Base-by-base conservation (phyloP, 805 yeast species). In the Tetrapisispora namnaoensis region DNA sequence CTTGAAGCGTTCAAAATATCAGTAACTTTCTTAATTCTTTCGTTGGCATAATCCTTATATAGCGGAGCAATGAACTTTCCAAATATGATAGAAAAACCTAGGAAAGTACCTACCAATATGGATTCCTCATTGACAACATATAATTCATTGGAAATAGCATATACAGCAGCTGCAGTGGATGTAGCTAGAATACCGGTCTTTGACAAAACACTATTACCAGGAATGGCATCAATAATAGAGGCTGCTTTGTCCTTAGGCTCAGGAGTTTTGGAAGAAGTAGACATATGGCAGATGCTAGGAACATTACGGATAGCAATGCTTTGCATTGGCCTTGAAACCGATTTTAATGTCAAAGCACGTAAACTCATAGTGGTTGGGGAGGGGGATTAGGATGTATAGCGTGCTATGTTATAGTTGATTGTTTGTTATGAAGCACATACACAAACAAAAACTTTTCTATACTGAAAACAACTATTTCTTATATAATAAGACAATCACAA, bases 141-240 rank as follows among this genome's bases (percentile, higher is more conserved):
- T 59, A 93, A 77, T 71, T 88, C 95, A 72, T 87, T 88, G 62
- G 96, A 85, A 67, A 93, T 83, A 57, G 96, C 96, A 73, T 89
- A 93, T 59, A 91, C 70, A 52, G 95, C 82, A 50, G 95, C 98
- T 54, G 97, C 97, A 53, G 96, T 80, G 53, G 91, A 79, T 48
- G 99, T 90, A 63, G 96, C 96, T 64, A 93, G 76, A 65, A 90
- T 78, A 66, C 97, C 96, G 54, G 97, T 88, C 81, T 93, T 93
- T 58, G 96, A 80, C 59, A 91, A 70, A 60, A 79, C 75, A 63
- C 80, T 79, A 80, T 79, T 83, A 69, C 97, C 97, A 70, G 99
- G 99, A 59, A 93, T 73, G 55, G 96, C 87, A 65, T 86, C 90
- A 62, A 91, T 80, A 70, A 91, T 80, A 47, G 96, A 80, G 65